Evolutionary conservation across 352 stramenopile species (phyloP).

Genomic region (Phytophthora tentaculata): DNA sequence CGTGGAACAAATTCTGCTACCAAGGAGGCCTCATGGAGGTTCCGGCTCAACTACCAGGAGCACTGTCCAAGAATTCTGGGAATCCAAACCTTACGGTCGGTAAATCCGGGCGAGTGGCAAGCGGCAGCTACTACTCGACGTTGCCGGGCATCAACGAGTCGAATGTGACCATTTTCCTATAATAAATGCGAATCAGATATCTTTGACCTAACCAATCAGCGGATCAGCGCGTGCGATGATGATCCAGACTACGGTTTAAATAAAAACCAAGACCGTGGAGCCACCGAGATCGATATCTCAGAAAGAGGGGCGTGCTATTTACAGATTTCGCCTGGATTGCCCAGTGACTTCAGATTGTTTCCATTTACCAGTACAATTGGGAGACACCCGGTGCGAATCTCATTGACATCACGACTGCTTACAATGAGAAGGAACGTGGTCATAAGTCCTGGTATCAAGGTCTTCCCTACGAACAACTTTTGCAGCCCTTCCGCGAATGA

Average conservation of each 20-base stretch:
- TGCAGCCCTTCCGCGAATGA: conserved; percentile 49
- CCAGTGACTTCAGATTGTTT: conserved; percentile 64
- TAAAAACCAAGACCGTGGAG: conserved; percentile 76
- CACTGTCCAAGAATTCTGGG: conserved; percentile 47
- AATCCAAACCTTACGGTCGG: conserved; percentile 49
- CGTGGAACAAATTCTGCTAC: conserved; percentile 96
- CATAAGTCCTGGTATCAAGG: conserved; percentile 68
- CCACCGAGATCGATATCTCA: conserved; percentile 95
- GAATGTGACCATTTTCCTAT: too few relatives aligned
- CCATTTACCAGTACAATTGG: conserved; percentile 44
- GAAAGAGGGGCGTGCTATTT: conserved; percentile 86
- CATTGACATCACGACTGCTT: conserved; percentile 41
- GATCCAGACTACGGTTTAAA: conserved; percentile 91
- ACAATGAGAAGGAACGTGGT: too few relatives aligned
- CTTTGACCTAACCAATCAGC: conserved; percentile 42
- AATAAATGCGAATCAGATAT: conserved; percentile 74
- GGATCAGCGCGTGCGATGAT: conserved; percentile 80
- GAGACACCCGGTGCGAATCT: conserved; percentile 51
- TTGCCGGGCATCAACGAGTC: conserved; percentile 92
- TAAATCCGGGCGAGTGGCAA: conserved; percentile 44
- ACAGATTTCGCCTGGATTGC: conserved; percentile 82
- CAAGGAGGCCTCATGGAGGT: conserved; percentile 93
- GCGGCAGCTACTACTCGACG: conserved; percentile 63
- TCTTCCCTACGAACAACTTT: conserved; percentile 43
- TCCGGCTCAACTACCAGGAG: conserved; percentile 85